Conservation (phyloP, 148 eudicot genomes). For the Vaccinium vitisidaea region DNA sequence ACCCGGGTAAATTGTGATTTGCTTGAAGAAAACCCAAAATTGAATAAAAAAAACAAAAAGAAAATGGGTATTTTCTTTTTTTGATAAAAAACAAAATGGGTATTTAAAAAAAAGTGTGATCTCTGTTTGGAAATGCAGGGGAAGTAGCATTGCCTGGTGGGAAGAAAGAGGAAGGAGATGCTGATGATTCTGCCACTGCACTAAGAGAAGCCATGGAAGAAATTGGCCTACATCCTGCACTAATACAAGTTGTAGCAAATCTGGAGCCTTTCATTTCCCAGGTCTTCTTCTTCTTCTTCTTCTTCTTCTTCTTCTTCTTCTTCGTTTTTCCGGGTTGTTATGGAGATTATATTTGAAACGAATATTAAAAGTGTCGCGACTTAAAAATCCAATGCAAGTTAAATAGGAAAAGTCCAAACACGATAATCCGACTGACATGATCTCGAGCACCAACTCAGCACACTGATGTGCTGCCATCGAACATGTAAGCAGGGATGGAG, state of each 20-base stretch:
- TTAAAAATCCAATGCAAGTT: too few relatives aligned
- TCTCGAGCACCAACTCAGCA: too few relatives aligned
- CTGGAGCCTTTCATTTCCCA: slow-evolving; percentile 34
- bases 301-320: background rate
- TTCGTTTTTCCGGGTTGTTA: background rate
- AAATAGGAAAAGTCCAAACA: too few relatives aligned
- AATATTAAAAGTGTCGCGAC: too few relatives aligned
- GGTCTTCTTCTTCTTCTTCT: background rate
- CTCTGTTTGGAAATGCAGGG: slow-evolving; percentile 20
- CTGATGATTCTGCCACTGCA: slow-evolving; percentile 35
- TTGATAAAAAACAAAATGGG: background rate
- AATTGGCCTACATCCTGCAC: slow-evolving; percentile 32
- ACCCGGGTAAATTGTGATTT: slow-evolving; percentile 23
- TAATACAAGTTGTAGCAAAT: slow-evolving; percentile 27
- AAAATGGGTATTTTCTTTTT: background rate
- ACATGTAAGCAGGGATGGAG: too few relatives aligned
- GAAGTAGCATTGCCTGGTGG: slow-evolving; percentile 45
- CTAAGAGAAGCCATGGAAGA: slow-evolving; percentile 39
- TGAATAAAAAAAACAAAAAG: too few relatives aligned
- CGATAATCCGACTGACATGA: too few relatives aligned
- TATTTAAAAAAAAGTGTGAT: background rate
- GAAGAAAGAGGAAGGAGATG: slow-evolving; percentile 31
- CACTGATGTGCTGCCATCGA: too few relatives aligned
- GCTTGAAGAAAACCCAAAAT: background rate
- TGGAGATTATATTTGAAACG: too few relatives aligned